A percentile compares a stretch with the other conserved stretches of the same genome.
These are phyloP conservation scores for Syzygium oleosum DNA, from an alignment of 345 rosid genomes.

Conservation along the genomic window DNA sequence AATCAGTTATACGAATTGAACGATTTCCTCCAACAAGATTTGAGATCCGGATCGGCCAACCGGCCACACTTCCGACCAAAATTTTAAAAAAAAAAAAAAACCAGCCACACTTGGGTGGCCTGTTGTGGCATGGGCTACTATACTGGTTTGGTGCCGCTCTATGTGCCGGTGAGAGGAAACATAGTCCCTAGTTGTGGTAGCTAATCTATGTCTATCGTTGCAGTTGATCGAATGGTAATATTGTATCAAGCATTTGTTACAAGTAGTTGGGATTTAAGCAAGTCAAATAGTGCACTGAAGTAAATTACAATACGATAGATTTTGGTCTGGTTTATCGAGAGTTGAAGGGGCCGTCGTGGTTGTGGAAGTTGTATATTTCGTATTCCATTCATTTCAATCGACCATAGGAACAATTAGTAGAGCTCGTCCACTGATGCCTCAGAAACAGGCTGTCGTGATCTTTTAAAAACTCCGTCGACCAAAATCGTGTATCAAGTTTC, in stretches of 20 bases:
- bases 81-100: too few relatives aligned
- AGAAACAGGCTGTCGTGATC: background rate
- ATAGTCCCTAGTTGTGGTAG: background rate
- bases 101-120: background rate
- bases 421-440: background rate
- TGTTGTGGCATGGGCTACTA: background rate
- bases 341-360: background rate
- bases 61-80: too few relatives aligned
- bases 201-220: background rate
- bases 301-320: background rate
- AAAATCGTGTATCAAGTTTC: background rate
- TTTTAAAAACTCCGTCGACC: background rate
- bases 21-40: background rate
- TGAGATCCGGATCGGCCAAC: background rate
- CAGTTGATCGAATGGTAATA: background rate
- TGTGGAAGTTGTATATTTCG: background rate
- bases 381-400: background rate
- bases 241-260: background rate
- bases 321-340: background rate
- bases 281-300: background rate
- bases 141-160: background rate
- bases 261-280: background rate
- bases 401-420: background rate
- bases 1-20: background rate
- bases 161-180: background rate